These are phyloP conservation scores for Heracleum sosnowskyi DNA, from an alignment of 129 eudicot genomes.

Conservation along the genomic window DNA sequence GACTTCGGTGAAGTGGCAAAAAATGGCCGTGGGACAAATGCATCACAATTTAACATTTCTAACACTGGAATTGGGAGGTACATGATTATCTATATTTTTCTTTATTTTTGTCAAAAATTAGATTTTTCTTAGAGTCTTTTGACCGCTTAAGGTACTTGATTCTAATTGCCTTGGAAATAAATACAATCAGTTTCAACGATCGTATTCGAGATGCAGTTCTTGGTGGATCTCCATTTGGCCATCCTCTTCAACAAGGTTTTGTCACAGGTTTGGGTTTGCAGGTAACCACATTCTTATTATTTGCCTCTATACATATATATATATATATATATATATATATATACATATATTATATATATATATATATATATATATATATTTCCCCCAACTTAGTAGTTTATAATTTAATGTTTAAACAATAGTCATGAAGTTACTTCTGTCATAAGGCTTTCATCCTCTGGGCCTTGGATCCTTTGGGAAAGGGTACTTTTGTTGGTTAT, in stretches of 20 bases:
- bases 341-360: too few species aligned
- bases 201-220: slow-evolving; percentile 88
- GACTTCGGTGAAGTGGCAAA: slow-evolving; percentile 95
- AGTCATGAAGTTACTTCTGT: not conserved
- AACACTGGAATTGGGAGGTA: slow-evolving; percentile 97
- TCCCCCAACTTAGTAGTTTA: not conserved
- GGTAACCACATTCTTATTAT: slow-evolving; percentile 39
- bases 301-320: too few species aligned
- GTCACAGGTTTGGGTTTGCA: slow-evolving; percentile 74
- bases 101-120: not conserved
- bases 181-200: slow-evolving; percentile 66
- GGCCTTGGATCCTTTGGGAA: not conserved
- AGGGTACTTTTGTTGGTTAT: not conserved
- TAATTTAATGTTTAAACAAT: not conserved
- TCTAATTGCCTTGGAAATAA: not conserved
- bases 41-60: slow-evolving; percentile 74
- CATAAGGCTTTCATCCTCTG: not conserved
- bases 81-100: not conserved
- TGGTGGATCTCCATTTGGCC: slow-evolving; percentile 95
- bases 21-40: slow-evolving; percentile 84
- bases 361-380: too few species aligned
- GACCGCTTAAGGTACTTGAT: not conserved
- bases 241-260: slow-evolving; percentile 94
- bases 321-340: too few species aligned
- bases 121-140: not conserved